Base-by-base conservation (phyloP, 2,329 filamentous ascomycete genomes). In the Parascedosporium putredinis region DNA sequence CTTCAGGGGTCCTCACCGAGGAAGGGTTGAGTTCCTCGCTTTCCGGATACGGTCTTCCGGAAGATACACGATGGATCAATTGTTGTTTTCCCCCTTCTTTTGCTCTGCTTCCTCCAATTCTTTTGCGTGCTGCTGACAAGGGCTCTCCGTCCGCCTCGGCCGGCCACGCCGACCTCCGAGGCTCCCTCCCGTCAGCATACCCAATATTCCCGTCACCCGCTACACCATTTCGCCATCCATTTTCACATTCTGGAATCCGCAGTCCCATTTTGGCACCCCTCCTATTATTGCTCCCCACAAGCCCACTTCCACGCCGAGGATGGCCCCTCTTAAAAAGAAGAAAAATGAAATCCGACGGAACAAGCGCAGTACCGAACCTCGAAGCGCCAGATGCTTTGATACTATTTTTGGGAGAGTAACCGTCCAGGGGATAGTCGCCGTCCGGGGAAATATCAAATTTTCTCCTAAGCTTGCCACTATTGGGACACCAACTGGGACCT, bases 161-260 rank as follows among this genome's bases (percentile, higher is more conserved):
- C 38, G 38, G 38, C 20, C n/a, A 42, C 38, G 38, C 38, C 38
- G 38, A 42, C 38, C n/a, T 42, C 38, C 38, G 38, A 42, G 38
- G 38, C 18, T 18, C 16, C n/a, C 33, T 20, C 18, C 20, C 18
- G 20, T 10, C 38, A 23, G 12, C 16, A 20, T 24, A 5, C 2
- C 33, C 14, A 18, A 36, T 16, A n/a, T n/a, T n/a, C n/a, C n/a
- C n/a, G n/a, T n/a, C n/a, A n/a, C n/a, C n/a, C n/a, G n/a, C n/a
- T n/a, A n/a, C n/a, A n/a, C n/a, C n/a, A n/a, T n/a, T n/a, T n/a
- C n/a, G n/a, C n/a, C n/a, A n/a, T n/a, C n/a, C n/a, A n/a, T n/a
- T n/a, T n/a, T n/a, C n/a, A n/a, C n/a, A n/a, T n/a, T n/a, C n/a
- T n/a, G n/a, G n/a, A n/a, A n/a, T n/a, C n/a, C n/a, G n/a, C n/a